phyloP scores from a whole-genome alignment of 2,329 filamentous ascomycete species.

The Ilyonectria destructans region DNA sequence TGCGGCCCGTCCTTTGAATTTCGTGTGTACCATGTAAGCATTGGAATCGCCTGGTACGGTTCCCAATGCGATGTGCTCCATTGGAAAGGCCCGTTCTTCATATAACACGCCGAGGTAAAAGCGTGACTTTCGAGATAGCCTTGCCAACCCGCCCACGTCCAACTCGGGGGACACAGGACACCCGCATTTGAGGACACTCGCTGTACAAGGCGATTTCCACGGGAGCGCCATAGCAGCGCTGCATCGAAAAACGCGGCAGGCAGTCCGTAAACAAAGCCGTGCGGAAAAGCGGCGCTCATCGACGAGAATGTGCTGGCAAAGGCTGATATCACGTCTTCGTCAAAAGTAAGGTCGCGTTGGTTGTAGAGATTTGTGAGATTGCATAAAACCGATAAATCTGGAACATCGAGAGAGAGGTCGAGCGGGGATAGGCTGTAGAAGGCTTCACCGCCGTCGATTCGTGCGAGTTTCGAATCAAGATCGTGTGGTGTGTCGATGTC shows the following conservation, averaged over 20 bases:
- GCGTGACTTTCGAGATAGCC: background rate
- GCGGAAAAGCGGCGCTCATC: slow-evolving; percentile 21
- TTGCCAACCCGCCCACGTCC: slow-evolving; percentile 25
- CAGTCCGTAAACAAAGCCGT: slow-evolving; percentile 20
- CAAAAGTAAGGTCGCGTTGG: slow-evolving; percentile 11
- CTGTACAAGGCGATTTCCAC: background rate
- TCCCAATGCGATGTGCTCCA: slow-evolving; percentile 13
- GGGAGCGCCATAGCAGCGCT: slow-evolving; percentile 17
- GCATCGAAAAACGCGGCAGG: slow-evolving; percentile 23
- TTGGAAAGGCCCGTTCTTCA: slow-evolving; percentile 14
- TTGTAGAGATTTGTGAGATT: slow-evolving; percentile 16
- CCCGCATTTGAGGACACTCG: background rate
- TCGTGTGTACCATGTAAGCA: slow-evolving; percentile 21
- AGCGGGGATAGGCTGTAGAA: slow-evolving; percentile 2
- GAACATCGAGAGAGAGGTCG: slow-evolving; percentile 13
- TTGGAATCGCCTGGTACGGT: slow-evolving; percentile 24
- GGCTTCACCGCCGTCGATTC: background rate
- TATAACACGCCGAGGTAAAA: slow-evolving; percentile 19
- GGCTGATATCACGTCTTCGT: slow-evolving; percentile 17
- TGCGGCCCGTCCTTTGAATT: slow-evolving; percentile 1
- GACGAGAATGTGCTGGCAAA: slow-evolving; percentile 20
- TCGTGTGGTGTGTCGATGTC: slow-evolving; percentile 17
- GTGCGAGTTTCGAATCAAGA: background rate
- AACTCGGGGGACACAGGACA: slow-evolving; percentile 1
- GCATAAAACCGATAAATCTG: slow-evolving; percentile 19